Evolutionary conservation across 1,284 basidiomycete species (phyloP), one percentile per base, ranked within the genome.

Genomic region (Apiotrichum veenhuisii): DNA sequence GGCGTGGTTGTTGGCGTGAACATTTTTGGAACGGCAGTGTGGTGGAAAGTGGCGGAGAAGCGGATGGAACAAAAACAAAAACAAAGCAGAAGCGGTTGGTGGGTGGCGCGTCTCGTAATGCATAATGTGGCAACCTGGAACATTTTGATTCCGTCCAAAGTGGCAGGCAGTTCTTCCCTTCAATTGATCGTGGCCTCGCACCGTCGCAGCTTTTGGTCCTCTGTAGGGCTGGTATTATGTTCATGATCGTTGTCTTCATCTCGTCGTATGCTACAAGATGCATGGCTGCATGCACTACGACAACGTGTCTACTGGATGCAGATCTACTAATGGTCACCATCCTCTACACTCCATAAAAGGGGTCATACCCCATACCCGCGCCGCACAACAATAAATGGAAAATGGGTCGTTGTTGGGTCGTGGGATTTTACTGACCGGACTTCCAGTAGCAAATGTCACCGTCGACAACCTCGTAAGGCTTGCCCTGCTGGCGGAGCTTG

Each of bases 401-500:
- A 30, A 7, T 12, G 12, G 30, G 5, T 30, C 30, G 30, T 30
- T 30, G 30, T 41, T 20, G n/a, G n/a, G 40, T 20, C 18, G 18
- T 2, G 2, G 10, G n/a, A 41, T n/a, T 20, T 37, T 64, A 68
- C 37, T 55, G 55, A 37, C 68, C 68, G 50, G 54, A 58, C 70
- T 76, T 76, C 73, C 74, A 76, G 68, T 75, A 71, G 64, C 73
- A 75, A 53, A 79, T 75, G 64, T 80, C 78, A 33, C 79, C 80
- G 63, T 80, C 79, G 25, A 72, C 61, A 48, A 77, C 66, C 65
- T 75, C 72, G 59, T 74, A 99, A 2, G 92, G 90, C 78, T 98
- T 96, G 61, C 95, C 95, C 75, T 97, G 92, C 75, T 99, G 95
- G 73, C 90, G 83, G 59, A 95, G 83, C 79, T 96, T 98, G 43